phyloP scores from a whole-genome alignment of 441 rosid species.

The Erodium moschatum region DNA sequence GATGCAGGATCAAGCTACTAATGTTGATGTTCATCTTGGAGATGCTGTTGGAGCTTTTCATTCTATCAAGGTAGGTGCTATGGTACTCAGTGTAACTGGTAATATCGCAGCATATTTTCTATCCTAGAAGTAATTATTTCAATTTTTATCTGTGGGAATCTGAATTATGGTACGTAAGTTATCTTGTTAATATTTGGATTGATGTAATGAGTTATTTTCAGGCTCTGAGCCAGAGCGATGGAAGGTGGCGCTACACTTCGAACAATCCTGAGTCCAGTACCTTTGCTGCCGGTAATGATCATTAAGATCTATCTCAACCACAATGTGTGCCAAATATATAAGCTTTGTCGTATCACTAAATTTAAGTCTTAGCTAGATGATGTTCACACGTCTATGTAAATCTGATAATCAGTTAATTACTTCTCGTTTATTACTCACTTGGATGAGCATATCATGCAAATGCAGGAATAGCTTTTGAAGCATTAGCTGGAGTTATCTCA shows the following conservation, averaged over 20 bases:
- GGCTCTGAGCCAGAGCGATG: conserved; percentile 93
- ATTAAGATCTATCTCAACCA: conserved; percentile 4
- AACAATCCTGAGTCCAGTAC: conserved; percentile 74
- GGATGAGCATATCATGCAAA: conserved; percentile 12
- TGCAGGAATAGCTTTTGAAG: conserved; percentile 81
- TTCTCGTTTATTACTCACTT: conserved; percentile 8
- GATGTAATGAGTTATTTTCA: conserved; percentile 30
- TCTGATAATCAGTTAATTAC: background rate
- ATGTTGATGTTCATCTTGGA: conserved; percentile 52
- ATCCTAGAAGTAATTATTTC: background rate
- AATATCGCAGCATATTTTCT: background rate
- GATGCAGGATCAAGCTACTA: conserved; percentile 55
- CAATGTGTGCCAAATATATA: background rate
- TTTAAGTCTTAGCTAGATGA: background rate
- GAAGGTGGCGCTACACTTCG: conserved; percentile 84
- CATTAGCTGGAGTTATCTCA: conserved; percentile 76
- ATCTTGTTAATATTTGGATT: conserved; percentile 20
- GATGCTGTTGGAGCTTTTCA: conserved; percentile 69
- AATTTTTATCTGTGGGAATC: background rate
- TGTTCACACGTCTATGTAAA: background rate
- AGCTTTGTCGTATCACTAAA: background rate
- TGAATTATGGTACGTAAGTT: background rate
- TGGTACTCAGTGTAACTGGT: background rate
- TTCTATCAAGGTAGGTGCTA: conserved; percentile 66
- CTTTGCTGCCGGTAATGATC: conserved; percentile 73